Conservation (phyloP, 2,329 filamentous ascomycete species). For the Sporothrix schenckii region DNA sequence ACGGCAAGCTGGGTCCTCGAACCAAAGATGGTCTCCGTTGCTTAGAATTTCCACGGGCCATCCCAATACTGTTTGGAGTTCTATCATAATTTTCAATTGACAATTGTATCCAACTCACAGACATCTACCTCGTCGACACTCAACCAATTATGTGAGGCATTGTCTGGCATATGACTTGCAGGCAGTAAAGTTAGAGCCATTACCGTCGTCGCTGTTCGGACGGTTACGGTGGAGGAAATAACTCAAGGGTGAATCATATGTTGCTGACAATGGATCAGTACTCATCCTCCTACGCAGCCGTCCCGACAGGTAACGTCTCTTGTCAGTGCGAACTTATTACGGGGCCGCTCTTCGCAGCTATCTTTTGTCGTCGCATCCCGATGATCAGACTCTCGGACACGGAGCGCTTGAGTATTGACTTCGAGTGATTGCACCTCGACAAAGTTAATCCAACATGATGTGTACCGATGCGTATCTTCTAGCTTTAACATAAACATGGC, state of each 20-base stretch:
- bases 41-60: background rate
- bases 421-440: slow-evolving; percentile 10
- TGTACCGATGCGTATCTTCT: background rate
- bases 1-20: background rate
- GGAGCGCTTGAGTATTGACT: background rate
- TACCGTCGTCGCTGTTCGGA: background rate
- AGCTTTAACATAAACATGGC: background rate
- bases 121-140: background rate
- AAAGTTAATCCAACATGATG: background rate
- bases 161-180: background rate
- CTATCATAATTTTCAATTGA: background rate
- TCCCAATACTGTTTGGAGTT: background rate
- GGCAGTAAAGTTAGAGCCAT: background rate
- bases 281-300: background rate
- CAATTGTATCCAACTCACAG: too few species aligned
- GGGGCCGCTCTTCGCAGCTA: too few species aligned
- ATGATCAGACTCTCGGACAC: background rate
- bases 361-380: background rate
- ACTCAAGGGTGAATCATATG: background rate
- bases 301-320: background rate
- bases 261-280: background rate
- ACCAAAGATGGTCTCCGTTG: background rate
- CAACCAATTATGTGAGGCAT: background rate
- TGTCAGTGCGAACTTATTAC: background rate
- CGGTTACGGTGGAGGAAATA: too few species aligned